A percentile compares a stretch with the other conserved stretches of the same genome.
Evolutionary conservation across 2,329 filamentous ascomycete species (phyloP).

Genomic region (Esteya vermicola): DNA sequence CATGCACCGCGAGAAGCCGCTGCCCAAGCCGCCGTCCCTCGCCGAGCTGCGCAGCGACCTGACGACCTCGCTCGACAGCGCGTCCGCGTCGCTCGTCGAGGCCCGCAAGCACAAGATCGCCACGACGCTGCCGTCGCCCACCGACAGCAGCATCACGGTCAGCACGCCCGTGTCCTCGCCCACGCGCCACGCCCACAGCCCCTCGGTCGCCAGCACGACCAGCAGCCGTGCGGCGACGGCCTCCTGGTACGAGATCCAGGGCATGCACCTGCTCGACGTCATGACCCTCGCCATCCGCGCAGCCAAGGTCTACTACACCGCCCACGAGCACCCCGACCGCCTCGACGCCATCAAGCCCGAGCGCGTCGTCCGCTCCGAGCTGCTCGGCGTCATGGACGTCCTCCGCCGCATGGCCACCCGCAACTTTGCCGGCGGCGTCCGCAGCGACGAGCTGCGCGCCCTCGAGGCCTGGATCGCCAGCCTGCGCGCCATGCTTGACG

Average conservation of each 20-base stretch:
- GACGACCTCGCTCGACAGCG: conserved; percentile 56
- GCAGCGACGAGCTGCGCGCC: conserved; percentile 58
- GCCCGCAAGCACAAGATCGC: conserved; percentile 21
- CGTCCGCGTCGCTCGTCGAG: conserved; percentile 52
- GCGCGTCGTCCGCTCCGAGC: conserved; percentile 67
- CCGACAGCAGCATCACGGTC: conserved; percentile 1
- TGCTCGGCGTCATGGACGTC: conserved; percentile 77
- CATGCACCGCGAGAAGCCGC: conserved; percentile 65
- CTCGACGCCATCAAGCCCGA: conserved; percentile 81
- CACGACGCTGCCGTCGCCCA: background rate
- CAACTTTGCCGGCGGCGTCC: conserved; percentile 72
- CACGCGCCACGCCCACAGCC: background rate
- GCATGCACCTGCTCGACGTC: conserved; percentile 81
- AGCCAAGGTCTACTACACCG: conserved; percentile 91
- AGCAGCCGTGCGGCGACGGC: conserved; percentile 21
- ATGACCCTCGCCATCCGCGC: conserved; percentile 91
- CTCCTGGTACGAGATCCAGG: conserved; percentile 76
- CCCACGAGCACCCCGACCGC: conserved; percentile 74
- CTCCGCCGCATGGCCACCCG: conserved; percentile 83
- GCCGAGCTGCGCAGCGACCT: conserved; percentile 55
- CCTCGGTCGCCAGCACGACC: conserved; percentile 9
- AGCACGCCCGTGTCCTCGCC: background rate
- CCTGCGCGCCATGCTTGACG: conserved; percentile 61
- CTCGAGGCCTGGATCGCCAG: conserved; percentile 69
- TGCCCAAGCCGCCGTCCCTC: conserved; percentile 74